A percentile compares a stretch with the other conserved stretches of the same genome.
Conservation (phyloP, 257 asterid species). For the Gentiana macrophylla region DNA sequence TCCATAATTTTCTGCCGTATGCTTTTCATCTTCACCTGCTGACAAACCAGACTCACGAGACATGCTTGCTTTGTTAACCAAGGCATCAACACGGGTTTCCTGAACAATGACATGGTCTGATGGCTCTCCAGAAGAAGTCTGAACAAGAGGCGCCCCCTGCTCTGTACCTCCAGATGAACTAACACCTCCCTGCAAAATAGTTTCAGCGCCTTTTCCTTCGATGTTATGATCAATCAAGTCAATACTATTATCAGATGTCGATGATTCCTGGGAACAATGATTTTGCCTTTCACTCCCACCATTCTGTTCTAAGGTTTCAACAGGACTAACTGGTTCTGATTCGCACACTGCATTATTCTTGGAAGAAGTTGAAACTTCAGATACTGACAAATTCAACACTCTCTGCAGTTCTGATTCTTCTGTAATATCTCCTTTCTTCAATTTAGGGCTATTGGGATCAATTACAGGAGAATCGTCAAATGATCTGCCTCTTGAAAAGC, state of each 20-base stretch:
- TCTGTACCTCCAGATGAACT: conserved; percentile 23
- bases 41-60: conserved; percentile 16
- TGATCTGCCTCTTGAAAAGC: conserved; percentile 73
- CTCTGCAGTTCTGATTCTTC: conserved; percentile 67
- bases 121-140: conserved; percentile 24
- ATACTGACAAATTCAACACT: conserved; percentile 54
- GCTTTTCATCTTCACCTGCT: conserved; percentile 12
- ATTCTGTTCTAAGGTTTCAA: conserved; percentile 19
- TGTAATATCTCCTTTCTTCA: conserved; percentile 73
- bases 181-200: conserved; percentile 21
- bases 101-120: conserved; percentile 11
- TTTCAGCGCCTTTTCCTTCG: conserved; percentile 24
- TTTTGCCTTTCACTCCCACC: conserved; percentile 17
- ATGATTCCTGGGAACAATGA: conserved; percentile 13
- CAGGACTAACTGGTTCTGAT: conserved; percentile 21
- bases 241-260: conserved; percentile 15
- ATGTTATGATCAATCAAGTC: conserved; percentile 13
- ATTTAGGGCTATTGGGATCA: conserved; percentile 10
- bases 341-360: conserved; percentile 20
- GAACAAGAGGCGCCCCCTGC: conserved; percentile 17
- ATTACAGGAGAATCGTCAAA: conserved; percentile 54
- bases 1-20: conserved; percentile 23
- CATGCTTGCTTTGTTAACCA: conserved; percentile 17
- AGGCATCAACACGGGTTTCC: conserved; percentile 15
- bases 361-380: conserved; percentile 21